phyloP scores from a whole-genome alignment of 2,329 filamentous ascomycete species.

The Coniochaeta sp. region DNA sequence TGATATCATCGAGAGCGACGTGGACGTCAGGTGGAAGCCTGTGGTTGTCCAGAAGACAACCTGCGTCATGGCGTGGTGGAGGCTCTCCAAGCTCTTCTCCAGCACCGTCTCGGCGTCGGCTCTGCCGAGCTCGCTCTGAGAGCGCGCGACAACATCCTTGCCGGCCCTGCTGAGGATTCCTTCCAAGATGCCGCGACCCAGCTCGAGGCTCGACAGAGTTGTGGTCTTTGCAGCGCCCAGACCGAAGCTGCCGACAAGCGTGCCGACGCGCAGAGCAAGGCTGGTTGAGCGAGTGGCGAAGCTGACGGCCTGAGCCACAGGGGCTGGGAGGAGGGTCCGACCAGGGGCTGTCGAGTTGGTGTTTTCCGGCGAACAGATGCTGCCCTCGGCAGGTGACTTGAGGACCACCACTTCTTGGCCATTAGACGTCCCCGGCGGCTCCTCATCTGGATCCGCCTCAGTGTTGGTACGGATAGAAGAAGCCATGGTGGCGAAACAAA shows the following conservation, averaged over 20 bases:
- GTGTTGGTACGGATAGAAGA: neutral
- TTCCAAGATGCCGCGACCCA: constrained; percentile 48
- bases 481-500: neutral
- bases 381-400: neutral
- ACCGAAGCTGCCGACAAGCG: constrained; percentile 42
- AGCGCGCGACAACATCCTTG: constrained; percentile 37
- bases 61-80: constrained; percentile 51
- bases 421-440: neutral
- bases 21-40: constrained; percentile 50
- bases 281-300: constrained; percentile 53
- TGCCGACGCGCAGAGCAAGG: constrained; percentile 46
- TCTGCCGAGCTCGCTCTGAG: constrained; percentile 37
- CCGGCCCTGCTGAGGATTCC: constrained; percentile 45
- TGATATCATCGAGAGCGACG: constrained; percentile 45
- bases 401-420: neutral
- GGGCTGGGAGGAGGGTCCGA: constrained; percentile 39
- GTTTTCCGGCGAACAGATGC: neutral
- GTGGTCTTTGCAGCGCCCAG: constrained; percentile 48
- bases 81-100: constrained; percentile 46
- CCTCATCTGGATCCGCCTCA: neutral
- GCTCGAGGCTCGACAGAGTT: constrained; percentile 49
- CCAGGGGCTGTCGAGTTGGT: constrained; percentile 2
- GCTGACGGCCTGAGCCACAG: constrained; percentile 52
- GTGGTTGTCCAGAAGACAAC: constrained; percentile 56
- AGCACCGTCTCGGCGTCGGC: constrained; percentile 49